These are phyloP conservation scores for Metschnikowia anglica DNA, from an alignment of 805 yeast species.

Conservation along the genomic window DNA sequence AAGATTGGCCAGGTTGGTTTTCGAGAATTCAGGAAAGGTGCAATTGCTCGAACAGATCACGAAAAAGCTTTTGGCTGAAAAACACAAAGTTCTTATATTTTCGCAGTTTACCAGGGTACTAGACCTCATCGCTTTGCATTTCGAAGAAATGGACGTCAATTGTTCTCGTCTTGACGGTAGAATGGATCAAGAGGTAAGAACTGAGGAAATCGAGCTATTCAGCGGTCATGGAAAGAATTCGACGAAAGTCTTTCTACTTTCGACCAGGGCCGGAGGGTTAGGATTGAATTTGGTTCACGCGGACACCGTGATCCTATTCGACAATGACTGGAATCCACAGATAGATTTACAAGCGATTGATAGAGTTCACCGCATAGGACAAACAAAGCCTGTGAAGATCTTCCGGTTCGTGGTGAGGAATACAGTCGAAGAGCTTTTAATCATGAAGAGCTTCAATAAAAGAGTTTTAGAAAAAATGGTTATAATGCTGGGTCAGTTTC, in stretches of 20 bases:
- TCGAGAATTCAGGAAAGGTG: constrained; percentile 70
- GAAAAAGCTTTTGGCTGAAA: constrained; percentile 43
- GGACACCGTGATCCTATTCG: constrained; percentile 86
- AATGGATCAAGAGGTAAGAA: constrained; percentile 63
- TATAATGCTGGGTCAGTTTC: constrained; percentile 40
- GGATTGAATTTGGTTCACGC: constrained; percentile 87
- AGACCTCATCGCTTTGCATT: constrained; percentile 79
- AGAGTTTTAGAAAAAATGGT: constrained; percentile 75
- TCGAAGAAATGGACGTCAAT: constrained; percentile 45
- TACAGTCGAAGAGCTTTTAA: constrained; percentile 80
- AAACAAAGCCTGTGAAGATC: constrained; percentile 75
- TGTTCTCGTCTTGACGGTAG: constrained; percentile 76
- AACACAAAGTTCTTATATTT: constrained; percentile 77
- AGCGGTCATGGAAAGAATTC: constrained; percentile 22
- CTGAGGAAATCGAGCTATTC: constrained; percentile 59
- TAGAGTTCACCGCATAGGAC: constrained; percentile 92
- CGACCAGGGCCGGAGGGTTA: constrained; percentile 93
- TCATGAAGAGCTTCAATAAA: constrained; percentile 78
- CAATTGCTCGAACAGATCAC: constrained; percentile 65
- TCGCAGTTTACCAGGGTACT: constrained; percentile 83
- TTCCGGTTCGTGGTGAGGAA: constrained; percentile 74
- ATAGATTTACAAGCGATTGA: constrained; percentile 97
- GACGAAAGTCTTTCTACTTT: constrained; percentile 60
- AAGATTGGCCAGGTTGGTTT: constrained; percentile 27
- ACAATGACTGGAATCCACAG: constrained; percentile 97